Evolutionary conservation across 2,329 filamentous ascomycete genomes (phyloP), one percentile per base, ranked within the genome.

Genomic region (Ophiostoma sp.): DNA sequence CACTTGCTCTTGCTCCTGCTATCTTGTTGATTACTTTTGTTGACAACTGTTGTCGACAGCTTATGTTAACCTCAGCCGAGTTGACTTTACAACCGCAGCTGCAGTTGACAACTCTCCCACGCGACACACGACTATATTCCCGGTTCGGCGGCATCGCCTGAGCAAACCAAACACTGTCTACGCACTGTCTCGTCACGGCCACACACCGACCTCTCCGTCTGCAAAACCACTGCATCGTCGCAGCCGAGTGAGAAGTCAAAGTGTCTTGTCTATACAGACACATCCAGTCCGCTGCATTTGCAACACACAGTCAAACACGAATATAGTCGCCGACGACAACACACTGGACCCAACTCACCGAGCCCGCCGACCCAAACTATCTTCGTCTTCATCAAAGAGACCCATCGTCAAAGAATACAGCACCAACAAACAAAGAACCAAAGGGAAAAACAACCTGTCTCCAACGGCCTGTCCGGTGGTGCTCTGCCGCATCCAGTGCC

Each of bases 351-450:
- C 49, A 27, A 8, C 49, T 27, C 49, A 55, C 49, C 49, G 49
- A 55, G 49, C 49, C 27, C 49, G 27, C 49, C 49, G 49, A 55
- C 49, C 4, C 49, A 11, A 18, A 6, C 49, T 27, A 55, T 55
- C 49, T 55, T n/a, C 47, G 42, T 45, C 42, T 45, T 45, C 42
- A 45, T 45, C 42, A 45, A 45, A 45, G 5, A 45, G 47, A 52
- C 47, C n/a, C 49, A 27, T 55, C 49, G n/a, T 55, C 49, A 55
- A 55, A 55, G 49, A 55, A 55, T 18, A 12, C 49, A 27, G n/a
- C 45, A 52, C 47, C 16, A 16, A n/a, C 47, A 52, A 3, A 55
- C 18, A 55, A 27, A 55, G 49, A 55, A 55, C 18, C 27, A 55
- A 55, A 55, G 18, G 9, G 49, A 55, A 27, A 55, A 47, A 47